Conservation (phyloP, 768 basidiomycete species). For the Lanmaoa rubissima region DNA sequence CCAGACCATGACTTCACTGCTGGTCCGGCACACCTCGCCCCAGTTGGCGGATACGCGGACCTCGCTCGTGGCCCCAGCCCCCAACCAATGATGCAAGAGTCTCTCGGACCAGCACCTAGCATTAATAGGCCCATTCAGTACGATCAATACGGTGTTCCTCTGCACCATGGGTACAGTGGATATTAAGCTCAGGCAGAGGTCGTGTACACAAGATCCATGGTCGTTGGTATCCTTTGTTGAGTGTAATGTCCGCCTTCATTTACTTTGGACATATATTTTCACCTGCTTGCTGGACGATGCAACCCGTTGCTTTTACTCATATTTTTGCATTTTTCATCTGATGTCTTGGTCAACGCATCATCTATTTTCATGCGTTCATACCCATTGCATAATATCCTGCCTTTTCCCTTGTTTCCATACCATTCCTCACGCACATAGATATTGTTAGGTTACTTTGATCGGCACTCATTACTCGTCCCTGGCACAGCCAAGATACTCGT, state of each 20-base stretch:
- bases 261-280: slow-evolving; percentile 8
- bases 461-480: neutral
- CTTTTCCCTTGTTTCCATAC: slow-evolving; percentile 1
- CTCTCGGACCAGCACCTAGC: slow-evolving; percentile 36
- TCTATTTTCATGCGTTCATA: slow-evolving; percentile 20
- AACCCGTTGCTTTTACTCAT: slow-evolving; percentile 1
- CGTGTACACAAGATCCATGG: neutral
- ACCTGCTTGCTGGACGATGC: slow-evolving; percentile 35
- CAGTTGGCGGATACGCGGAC: slow-evolving; percentile 81
- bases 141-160: slow-evolving; percentile 54
- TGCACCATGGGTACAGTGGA: slow-evolving; percentile 47
- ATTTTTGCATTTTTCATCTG: neutral
- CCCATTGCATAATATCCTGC: slow-evolving; percentile 7
- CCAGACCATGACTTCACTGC: slow-evolving; percentile 80
- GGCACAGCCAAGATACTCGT: slow-evolving; percentile 1
- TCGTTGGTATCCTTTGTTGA: neutral
- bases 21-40: slow-evolving; percentile 52
- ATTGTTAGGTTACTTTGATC: slow-evolving; percentile 10
- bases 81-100: slow-evolving; percentile 51
- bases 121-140: slow-evolving; percentile 49
- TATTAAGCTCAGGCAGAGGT: slow-evolving; percentile 13
- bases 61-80: slow-evolving; percentile 73
- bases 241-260: neutral
- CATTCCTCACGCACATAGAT: neutral
- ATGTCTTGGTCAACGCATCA: neutral